phyloP scores from a whole-genome alignment of 169 alveolate genomes.

The Plasmodium vinckei region DNA sequence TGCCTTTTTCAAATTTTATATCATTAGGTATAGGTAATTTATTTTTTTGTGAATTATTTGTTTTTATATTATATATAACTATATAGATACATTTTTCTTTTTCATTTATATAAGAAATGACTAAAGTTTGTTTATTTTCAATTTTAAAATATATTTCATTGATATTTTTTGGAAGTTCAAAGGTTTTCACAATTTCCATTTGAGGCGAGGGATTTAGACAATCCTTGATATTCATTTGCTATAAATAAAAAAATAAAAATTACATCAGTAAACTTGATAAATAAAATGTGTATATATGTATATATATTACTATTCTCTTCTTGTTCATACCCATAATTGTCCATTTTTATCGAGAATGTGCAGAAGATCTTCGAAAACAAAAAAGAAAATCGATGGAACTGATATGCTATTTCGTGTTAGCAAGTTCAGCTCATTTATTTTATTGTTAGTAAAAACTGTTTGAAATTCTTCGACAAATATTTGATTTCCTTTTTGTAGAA shows the following conservation, averaged over 20 bases:
- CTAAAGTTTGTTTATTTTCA: conserved; percentile 22
- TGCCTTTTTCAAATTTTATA: conserved; percentile 12
- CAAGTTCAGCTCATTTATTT: conserved; percentile 39
- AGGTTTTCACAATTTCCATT: conserved; percentile 8
- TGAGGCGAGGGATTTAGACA: not conserved
- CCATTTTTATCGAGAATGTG: conserved; percentile 51
- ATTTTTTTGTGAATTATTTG: not conserved
- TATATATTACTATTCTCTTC: not conserved
- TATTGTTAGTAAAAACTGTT: not conserved
- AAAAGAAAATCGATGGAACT: conserved; percentile 23
- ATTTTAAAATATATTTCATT: conserved; percentile 44
- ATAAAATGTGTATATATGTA: conserved; percentile 1
- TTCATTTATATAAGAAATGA: conserved; percentile 39
- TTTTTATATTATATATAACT: conserved; percentile 20
- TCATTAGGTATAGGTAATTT: conserved; percentile 1
- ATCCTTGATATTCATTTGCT: conserved; percentile 14
- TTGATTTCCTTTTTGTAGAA: conserved; percentile 25
- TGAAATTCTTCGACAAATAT: conserved; percentile 21
- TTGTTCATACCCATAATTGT: conserved; percentile 17
- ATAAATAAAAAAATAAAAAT: not conserved
- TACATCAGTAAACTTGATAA: not conserved
- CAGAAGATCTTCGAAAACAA: conserved; percentile 10
- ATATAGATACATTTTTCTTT: conserved; percentile 1
- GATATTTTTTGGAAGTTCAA: conserved; percentile 11
- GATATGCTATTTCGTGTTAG: conserved; percentile 22